These are phyloP conservation scores for Plenodomus biglobosus DNA, from an alignment of 2,329 filamentous ascomycete species.

Conservation along the genomic window DNA sequence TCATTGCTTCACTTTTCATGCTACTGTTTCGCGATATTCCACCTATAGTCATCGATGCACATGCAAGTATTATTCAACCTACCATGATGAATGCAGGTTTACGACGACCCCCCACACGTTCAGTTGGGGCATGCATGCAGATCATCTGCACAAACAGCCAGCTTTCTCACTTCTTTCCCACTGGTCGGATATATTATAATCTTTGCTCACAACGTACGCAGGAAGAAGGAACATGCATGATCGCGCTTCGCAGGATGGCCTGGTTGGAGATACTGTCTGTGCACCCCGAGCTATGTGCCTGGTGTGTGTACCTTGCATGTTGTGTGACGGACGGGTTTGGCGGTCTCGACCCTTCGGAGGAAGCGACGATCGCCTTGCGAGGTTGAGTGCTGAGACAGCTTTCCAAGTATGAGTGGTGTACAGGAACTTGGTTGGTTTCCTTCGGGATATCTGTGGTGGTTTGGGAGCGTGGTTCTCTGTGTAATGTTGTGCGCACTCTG, in stretches of 20 bases:
- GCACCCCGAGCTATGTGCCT: neutral
- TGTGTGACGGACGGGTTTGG: neutral
- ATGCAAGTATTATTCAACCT: neutral
- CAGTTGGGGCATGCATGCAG: neutral
- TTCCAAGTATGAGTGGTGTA: too few relatives aligned
- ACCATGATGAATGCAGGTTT: neutral
- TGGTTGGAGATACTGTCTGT: neutral
- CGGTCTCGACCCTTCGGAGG: neutral
- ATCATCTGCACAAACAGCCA: neutral
- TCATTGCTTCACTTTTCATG: neutral
- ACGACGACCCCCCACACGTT: neutral
- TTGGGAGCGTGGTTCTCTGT: too few relatives aligned
- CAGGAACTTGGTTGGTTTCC: too few relatives aligned
- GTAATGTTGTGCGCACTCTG: too few relatives aligned
- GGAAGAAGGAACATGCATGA: too few relatives aligned
- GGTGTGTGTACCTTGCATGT: neutral
- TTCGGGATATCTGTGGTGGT: too few relatives aligned
- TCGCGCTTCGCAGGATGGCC: neutral
- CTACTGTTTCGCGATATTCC: neutral
- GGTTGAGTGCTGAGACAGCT: too few relatives aligned
- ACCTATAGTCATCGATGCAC: neutral
- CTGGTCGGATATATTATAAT: neutral
- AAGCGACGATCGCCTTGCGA: too few relatives aligned
- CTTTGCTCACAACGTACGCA: too few relatives aligned
- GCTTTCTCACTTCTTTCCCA: neutral